phyloP scores from a whole-genome alignment of 495 filamentous ascomycete species.

The Hypoxylon perforatum region DNA sequence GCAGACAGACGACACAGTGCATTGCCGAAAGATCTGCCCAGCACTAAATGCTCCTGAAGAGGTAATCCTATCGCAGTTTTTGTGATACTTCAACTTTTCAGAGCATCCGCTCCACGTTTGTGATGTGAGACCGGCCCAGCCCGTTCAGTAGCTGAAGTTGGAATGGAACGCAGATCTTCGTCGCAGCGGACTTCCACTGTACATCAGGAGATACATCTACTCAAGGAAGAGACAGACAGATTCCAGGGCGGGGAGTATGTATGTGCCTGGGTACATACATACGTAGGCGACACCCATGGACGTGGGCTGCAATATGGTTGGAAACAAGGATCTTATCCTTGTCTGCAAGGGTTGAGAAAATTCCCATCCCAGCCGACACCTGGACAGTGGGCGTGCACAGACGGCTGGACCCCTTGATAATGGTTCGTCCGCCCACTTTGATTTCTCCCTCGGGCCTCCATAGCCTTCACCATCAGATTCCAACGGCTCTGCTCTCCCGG shows the following conservation, averaged over 20 bases:
- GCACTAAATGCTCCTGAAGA: neutral
- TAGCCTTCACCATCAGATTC: slow-evolving; percentile 27
- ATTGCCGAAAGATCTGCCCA: neutral
- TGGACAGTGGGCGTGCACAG: slow-evolving; percentile 16
- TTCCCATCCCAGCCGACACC: slow-evolving; percentile 29
- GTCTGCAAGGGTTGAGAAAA: slow-evolving; percentile 32
- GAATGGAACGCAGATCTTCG: neutral
- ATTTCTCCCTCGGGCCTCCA: slow-evolving; percentile 26
- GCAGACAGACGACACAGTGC: neutral
- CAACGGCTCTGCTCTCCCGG: slow-evolving; percentile 14
- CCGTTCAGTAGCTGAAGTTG: neutral
- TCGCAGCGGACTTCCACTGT: neutral
- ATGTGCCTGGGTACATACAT: neutral
- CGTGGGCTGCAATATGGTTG: slow-evolving; percentile 38
- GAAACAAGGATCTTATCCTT: slow-evolving; percentile 33
- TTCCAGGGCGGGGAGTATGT: neutral
- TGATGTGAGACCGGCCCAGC: slow-evolving; percentile 1
- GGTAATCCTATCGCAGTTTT: neutral
- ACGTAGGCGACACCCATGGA: slow-evolving; percentile 24
- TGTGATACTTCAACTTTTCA: neutral
- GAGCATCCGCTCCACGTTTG: neutral
- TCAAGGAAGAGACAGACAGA: no score
- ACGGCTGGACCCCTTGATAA: slow-evolving; percentile 31
- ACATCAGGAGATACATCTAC: neutral
- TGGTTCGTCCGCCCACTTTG: slow-evolving; percentile 27